Evolutionary conservation across 169 alveolate species (phyloP), one percentile per base, ranked within the genome.

Genomic region (Eimeria praecox): DNA sequence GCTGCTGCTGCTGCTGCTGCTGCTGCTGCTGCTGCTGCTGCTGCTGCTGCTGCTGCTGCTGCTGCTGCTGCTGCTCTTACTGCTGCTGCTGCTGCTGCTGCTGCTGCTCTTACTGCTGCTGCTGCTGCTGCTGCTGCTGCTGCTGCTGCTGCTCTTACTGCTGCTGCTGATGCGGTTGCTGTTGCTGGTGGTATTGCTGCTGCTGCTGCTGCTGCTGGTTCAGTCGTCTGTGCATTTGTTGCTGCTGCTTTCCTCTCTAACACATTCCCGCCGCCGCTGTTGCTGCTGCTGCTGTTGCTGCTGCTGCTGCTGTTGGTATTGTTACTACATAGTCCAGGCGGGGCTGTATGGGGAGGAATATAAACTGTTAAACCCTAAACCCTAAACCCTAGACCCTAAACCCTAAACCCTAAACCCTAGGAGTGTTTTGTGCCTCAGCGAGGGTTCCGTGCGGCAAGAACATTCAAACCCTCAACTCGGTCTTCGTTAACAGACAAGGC

Each of bases 401-500:
- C 82, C 46, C 82, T 71, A 71, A 71, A 78, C 89, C 49, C 89
- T 78, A 30, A 42, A 35, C 40, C 89, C 54, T 78, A 8, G 18
- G 18, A 18, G 38, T 56, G 66, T 8, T 56, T 20, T 14, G 46
- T 24, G 46, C 46, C 24, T 73, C 94, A 87, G 94, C 46, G 59
- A 49, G 94, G 30, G 94, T 87, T n/a, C 94, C 94, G 5, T 56
- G 83, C 38, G 78, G 83, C 38, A 90, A 90, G 40, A 90, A 90
- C 66, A 64, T 90, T 30, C 95, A 90, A 75, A 54, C 54, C 64
- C 78, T 90, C 24, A 42, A 59, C 64, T 46, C 78, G 64, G 82
- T 90, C 82, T 90, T 90, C 40, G 88, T 90, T 30, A 90, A 90
- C 54, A 69, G 95, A n/a, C 77, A 59, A 38, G 95, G 95, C 30